Base-by-base conservation (phyloP, 345 rosid genomes). In the Streptanthus diversifolius region DNA sequence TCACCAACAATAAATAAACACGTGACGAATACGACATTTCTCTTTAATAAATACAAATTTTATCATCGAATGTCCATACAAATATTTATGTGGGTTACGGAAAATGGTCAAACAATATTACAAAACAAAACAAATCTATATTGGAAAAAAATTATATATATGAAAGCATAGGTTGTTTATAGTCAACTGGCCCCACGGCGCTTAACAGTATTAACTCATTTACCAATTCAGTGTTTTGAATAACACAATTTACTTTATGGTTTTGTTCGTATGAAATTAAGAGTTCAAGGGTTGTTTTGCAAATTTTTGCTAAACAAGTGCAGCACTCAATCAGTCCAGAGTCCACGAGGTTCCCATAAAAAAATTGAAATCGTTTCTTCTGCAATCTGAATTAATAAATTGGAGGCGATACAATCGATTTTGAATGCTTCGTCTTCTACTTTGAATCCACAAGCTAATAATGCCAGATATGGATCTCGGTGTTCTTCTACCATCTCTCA, bases 381-480 rank as follows among this genome's bases (percentile, higher is more conserved):
- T 32, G 13, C 17, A 7, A 60, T 61, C 41, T 27, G 7, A 36
- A 60, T 60, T 12, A 36, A 59, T 39, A 22, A 64, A 64, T 18
- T 49, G 44, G 15, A 51, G 35, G 74, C 71, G 76, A 66, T 63
- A 63, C 66, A 47, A n/a, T 41, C 68, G 69, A 75, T 60, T 49
- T 30, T 6, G 66, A 64, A 57, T 64, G 72, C 67, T 54, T 68
- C 61, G 5, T 70, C 71, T 36, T 70, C 76, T 64, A 11, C 48
- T 19, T 29, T 45, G 61, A 53, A 63, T 54, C 5, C 5, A 14
- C 55, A 10, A 35, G 2, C 55, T 19, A 27, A 39, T 29, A 14
- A 30, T 45, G 37, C 17, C 56, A 19, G 61, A 37, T 60, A 86
- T 88, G 96, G 90, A 86, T 88, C 85, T 83, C 74, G 55, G 27